Conservation (phyloP, 306 rosid species). For the Vigna angularis region DNA sequence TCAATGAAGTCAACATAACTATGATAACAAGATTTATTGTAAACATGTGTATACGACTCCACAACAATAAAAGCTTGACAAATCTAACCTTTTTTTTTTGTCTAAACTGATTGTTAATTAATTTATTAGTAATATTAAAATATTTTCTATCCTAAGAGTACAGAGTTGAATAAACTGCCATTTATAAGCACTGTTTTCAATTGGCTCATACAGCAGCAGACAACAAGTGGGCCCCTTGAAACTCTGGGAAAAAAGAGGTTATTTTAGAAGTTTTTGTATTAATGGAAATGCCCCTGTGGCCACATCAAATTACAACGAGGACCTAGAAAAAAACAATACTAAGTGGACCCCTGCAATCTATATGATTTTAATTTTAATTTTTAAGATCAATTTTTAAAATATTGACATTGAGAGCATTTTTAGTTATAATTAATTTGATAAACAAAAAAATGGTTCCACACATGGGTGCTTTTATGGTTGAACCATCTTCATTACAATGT, state of each 20-base stretch:
- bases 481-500: constrained; percentile 30
- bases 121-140: constrained; percentile 21
- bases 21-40: neutral
- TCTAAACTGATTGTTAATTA: constrained; percentile 40
- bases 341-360: no score
- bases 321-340: no score
- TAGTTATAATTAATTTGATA: neutral
- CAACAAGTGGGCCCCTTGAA: constrained; percentile 54
- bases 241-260: constrained; percentile 50
- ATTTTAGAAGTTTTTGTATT: neutral
- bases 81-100: constrained; percentile 29
- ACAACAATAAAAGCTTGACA: constrained; percentile 47
- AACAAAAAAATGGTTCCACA: constrained; percentile 32
- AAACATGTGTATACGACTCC: constrained; percentile 27
- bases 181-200: constrained; percentile 42
- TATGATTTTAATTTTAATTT: no score
- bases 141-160: neutral
- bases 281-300: constrained; percentile 49
- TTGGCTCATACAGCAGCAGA: constrained; percentile 52
- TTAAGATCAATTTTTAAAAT: no score
- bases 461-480: constrained; percentile 49
- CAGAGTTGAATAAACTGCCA: constrained; percentile 15
- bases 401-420: no score
- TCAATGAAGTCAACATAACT: neutral
- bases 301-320: constrained; percentile 50